phyloP scores from a whole-genome alignment of 768 basidiomycete genomes.

The Amanita molliuscula region DNA sequence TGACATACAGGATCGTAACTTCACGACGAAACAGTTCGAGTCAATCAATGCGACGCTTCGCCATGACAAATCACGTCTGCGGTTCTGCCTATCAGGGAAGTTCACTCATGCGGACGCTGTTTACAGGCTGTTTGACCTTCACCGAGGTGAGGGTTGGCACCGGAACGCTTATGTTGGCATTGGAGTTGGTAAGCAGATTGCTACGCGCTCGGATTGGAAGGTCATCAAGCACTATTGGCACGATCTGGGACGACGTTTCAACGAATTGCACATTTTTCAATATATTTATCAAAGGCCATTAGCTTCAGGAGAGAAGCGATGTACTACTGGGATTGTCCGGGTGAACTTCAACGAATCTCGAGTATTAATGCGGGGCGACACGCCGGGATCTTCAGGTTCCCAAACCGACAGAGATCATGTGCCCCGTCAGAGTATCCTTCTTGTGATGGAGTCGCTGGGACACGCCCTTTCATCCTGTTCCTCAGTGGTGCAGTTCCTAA shows the following conservation, averaged over 20 bases:
- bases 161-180: too few relatives aligned
- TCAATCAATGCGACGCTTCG: too few relatives aligned
- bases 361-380: background rate
- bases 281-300: background rate
- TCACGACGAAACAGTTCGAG: too few relatives aligned
- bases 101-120: background rate
- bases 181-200: too few relatives aligned
- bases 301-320: background rate
- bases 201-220: background rate
- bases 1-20: background rate
- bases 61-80: background rate
- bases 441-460: too few relatives aligned
- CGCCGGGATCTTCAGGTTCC: background rate
- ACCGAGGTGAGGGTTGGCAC: too few relatives aligned
- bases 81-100: background rate
- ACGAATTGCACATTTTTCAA: background rate
- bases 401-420: too few relatives aligned
- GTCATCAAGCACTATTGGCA: background rate
- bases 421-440: too few relatives aligned
- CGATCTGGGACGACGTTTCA: background rate
- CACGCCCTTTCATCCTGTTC: too few relatives aligned
- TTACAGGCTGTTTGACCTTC: background rate
- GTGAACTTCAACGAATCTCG: background rate
- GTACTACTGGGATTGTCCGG: background rate
- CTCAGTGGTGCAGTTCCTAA: background rate